phyloP scores from a whole-genome alignment of 352 stramenopile genomes.

The Phytophthora uliginosa region DNA sequence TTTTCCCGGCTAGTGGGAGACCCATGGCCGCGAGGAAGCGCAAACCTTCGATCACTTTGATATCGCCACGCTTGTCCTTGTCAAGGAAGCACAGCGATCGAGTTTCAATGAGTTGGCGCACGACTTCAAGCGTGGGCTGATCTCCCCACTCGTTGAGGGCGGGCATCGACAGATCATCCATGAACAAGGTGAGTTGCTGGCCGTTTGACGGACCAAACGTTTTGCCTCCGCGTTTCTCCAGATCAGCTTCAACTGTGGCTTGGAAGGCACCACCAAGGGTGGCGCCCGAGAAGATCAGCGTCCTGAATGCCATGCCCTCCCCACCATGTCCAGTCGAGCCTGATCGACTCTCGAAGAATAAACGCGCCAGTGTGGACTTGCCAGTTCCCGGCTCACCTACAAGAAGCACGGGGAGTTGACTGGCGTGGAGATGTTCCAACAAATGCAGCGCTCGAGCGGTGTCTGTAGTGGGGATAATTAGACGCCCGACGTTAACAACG shows the following conservation, averaged over 20 bases:
- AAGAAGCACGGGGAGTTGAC: slow-evolving; percentile 79
- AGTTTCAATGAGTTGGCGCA: slow-evolving; percentile 78
- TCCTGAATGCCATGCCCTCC: slow-evolving; percentile 75
- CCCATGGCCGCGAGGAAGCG: slow-evolving; percentile 75
- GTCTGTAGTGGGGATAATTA: slow-evolving; percentile 92
- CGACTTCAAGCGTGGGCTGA: slow-evolving; percentile 81
- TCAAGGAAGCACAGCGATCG: slow-evolving; percentile 82
- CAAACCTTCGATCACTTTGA: slow-evolving; percentile 81
- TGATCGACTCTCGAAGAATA: slow-evolving; percentile 72
- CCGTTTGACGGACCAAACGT: slow-evolving; percentile 78
- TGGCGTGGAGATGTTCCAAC: slow-evolving; percentile 67
- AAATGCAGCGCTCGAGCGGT: slow-evolving; percentile 79
- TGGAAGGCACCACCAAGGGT: slow-evolving; percentile 88
- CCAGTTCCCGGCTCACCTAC: slow-evolving; percentile 88
- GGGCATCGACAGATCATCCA: slow-evolving; percentile 85
- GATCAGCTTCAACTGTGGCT: slow-evolving; percentile 68
- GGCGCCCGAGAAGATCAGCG: slow-evolving; percentile 91
- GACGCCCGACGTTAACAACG: slow-evolving; percentile 76
- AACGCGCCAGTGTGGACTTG: slow-evolving; percentile 86
- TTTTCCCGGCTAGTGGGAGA: slow-evolving; percentile 67
- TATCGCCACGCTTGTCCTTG: slow-evolving; percentile 86
- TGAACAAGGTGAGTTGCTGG: slow-evolving; percentile 83
- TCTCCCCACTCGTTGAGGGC: slow-evolving; percentile 80
- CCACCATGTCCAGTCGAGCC: slow-evolving; percentile 20
- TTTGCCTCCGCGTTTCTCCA: slow-evolving; percentile 87